phyloP scores from a whole-genome alignment of 2,329 filamentous ascomycete species.

The Colletotrichum spaethianum region DNA sequence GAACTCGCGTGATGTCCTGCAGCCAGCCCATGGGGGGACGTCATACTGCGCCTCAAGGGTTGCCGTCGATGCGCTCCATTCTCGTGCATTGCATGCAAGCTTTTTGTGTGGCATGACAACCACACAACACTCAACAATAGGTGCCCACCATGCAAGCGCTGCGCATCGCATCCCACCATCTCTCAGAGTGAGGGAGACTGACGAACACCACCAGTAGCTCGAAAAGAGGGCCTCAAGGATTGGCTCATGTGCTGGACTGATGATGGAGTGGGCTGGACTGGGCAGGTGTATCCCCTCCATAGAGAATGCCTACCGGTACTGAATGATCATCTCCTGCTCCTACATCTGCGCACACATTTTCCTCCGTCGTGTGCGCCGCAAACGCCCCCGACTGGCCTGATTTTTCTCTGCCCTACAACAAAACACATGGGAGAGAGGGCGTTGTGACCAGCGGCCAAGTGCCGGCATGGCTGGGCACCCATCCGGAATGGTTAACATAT shows the following conservation, averaged over 20 bases:
- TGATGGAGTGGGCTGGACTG: not conserved
- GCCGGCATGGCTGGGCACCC: constrained; percentile 35
- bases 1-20: constrained; percentile 38
- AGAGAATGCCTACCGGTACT: not conserved
- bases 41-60: constrained; percentile 33
- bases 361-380: not conserved
- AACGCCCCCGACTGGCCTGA: not conserved
- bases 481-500: not conserved
- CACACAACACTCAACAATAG: not conserved
- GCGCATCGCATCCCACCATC: constrained; percentile 1
- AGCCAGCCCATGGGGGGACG: constrained; percentile 29
- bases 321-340: not conserved
- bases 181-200: not conserved
- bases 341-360: not conserved
- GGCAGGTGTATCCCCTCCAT: not conserved
- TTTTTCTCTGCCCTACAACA: constrained; percentile 22
- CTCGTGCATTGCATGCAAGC: constrained; percentile 36
- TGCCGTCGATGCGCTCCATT: constrained; percentile 35
- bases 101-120: constrained; percentile 13
- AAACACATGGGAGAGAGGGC: constrained; percentile 28
- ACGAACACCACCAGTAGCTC: constrained; percentile 1
- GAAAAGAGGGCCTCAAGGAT: not conserved
- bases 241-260: not conserved
- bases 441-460: constrained; percentile 35
- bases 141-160: not conserved